Conservation (phyloP, 2,329 filamentous ascomycete genomes). For the Trichoderma semiorbis region DNA sequence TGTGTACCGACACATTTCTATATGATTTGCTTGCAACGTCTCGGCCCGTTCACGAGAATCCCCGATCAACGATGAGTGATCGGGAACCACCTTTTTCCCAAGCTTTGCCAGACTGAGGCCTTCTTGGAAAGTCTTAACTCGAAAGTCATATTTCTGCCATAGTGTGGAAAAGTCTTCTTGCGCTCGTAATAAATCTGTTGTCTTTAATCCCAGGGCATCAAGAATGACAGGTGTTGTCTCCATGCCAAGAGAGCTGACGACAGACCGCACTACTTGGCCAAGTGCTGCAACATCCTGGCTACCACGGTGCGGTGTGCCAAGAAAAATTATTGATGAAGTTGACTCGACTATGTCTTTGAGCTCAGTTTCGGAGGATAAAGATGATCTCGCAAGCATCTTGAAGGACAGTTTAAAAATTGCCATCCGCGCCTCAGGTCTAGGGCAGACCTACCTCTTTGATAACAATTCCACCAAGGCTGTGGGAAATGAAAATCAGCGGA, state of each 20-base stretch:
- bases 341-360: not conserved
- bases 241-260: not conserved
- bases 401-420: not conserved
- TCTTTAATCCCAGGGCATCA: not conserved
- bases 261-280: not conserved
- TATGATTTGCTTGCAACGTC: not conserved
- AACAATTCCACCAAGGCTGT: not conserved
- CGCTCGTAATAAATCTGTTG: not conserved
- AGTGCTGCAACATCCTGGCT: not conserved
- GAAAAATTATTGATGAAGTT: not conserved
- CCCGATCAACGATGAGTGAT: not conserved
- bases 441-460: not conserved
- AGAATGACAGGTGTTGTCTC: not conserved
- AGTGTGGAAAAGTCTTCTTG: not conserved
- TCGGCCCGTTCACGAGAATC: not conserved
- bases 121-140: not conserved
- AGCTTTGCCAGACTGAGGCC: not conserved
- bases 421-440: not conserved
- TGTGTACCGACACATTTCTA: not conserved
- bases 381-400: not conserved
- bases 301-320: not conserved
- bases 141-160: not conserved
- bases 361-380: accelerated
- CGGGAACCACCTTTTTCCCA: not conserved
- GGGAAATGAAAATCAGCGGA: not conserved